Evolutionary conservation across 306 rosid genomes (phyloP), one percentile per base, ranked within the genome.

Genomic region (Ormosia semicastrata): DNA sequence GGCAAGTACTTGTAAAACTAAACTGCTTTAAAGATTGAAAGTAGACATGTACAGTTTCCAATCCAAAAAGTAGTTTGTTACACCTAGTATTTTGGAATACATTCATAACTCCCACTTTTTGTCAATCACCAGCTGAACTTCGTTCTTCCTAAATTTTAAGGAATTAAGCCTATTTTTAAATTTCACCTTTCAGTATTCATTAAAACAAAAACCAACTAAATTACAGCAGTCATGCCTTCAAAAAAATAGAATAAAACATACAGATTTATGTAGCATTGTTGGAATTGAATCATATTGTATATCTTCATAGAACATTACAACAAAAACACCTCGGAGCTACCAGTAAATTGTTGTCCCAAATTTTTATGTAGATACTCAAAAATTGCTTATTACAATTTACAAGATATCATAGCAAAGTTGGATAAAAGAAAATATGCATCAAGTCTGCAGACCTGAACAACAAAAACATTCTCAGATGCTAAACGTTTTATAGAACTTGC

Each of bases 401-500:
- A 64, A 80, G 13, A 82, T 47, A 75, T 46, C 70, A 37, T 12
- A 74, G 69, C 58, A 57, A 56, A 67, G 36, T 39, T 54, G 32
- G 14, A 49, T 50, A 39, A 56, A 52, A 17, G 63, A 79, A 34
- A 47, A 57, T 43, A 76, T 2, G 33, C 50, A 75, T 52, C n/a
- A 83, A 81, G 50, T 43, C 67, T 52, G 70, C 93, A 73, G 44
- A 95, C 99, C 95, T 95, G 98, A 83, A 95, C 86, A 30, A 93
- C 97, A 86, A 93, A 95, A 75, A 90, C 97, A 66, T 89, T 91
- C 53, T 95, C 91, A 13, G 91, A 85, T 56, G 93, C 98, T 67
- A 95, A 77, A 32, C 82, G 92, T 86, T 89, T 93, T 32, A 93
- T 87, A 71, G 94, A 93, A 87, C 98, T 91, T 24, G 98, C 86